Evolutionary conservation across 2,329 filamentous ascomycete species (phyloP).

Genomic region (Phyllachora maydis): DNA sequence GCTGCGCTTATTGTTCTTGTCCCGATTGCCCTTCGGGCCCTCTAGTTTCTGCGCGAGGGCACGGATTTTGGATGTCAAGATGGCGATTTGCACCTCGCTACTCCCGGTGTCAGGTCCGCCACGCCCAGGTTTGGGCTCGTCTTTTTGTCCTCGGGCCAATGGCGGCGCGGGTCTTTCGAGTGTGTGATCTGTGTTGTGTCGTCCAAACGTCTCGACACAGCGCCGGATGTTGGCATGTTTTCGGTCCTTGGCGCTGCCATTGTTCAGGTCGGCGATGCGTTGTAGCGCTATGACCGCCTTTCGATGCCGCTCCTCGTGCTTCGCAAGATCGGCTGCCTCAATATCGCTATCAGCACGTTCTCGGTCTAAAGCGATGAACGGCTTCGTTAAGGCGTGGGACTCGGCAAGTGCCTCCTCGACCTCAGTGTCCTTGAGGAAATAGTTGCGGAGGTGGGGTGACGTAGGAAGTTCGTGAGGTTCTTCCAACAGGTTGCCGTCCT

Average conservation of each 20-base stretch:
- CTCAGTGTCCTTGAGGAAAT: slow-evolving; percentile 49
- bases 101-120: slow-evolving; percentile 87
- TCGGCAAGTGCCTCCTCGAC: slow-evolving; percentile 43
- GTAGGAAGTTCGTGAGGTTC: slow-evolving; percentile 22
- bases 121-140: slow-evolving; percentile 25
- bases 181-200: slow-evolving; percentile 63
- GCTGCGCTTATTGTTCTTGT: slow-evolving; percentile 90
- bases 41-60: slow-evolving; percentile 54
- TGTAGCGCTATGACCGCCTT: slow-evolving; percentile 56
- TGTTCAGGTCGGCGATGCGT: slow-evolving; percentile 59
- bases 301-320: slow-evolving; percentile 35
- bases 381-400: slow-evolving; percentile 47
- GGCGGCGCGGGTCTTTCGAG: slow-evolving; percentile 38
- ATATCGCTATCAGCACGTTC: slow-evolving; percentile 17
- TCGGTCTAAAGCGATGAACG: slow-evolving; percentile 16
- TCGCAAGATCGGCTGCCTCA: slow-evolving; percentile 10
- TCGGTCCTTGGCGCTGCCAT: slow-evolving; percentile 59
- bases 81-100: slow-evolving; percentile 92
- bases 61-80: slow-evolving; percentile 85
- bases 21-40: slow-evolving; percentile 48
- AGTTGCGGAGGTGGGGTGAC: slow-evolving; percentile 42
- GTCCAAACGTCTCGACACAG: slow-evolving; percentile 73
- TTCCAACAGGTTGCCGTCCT: slow-evolving; percentile 17
- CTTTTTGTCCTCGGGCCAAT: slow-evolving; percentile 19
- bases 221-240: slow-evolving; percentile 67